These are phyloP conservation scores for Botrytis fragariae DNA, from an alignment of 2,329 filamentous ascomycete species.

Conservation along the genomic window DNA sequence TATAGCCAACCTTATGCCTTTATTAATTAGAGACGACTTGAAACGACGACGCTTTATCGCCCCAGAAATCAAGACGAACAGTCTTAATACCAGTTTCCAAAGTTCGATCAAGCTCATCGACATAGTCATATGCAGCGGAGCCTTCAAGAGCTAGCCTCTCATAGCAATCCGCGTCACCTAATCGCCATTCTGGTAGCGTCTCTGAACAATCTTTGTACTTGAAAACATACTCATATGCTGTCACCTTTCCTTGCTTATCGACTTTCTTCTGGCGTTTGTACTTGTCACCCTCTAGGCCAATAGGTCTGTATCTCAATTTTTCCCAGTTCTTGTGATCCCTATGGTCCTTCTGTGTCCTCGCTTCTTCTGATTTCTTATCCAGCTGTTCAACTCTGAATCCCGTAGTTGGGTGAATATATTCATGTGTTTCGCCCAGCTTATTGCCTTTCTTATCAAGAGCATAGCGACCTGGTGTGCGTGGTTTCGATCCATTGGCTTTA, in stretches of 20 bases:
- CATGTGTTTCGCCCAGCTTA: background rate
- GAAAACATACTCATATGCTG: background rate
- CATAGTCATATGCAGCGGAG: background rate
- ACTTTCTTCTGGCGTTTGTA: background rate
- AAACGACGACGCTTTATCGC: background rate
- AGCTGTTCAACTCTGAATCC: background rate
- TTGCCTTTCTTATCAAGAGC: background rate
- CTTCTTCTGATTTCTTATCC: background rate
- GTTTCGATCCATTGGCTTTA: background rate
- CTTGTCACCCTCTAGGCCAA: background rate
- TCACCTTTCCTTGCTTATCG: background rate
- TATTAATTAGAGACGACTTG: background rate
- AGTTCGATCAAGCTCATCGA: conserved; percentile 1
- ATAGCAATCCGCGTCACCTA: background rate
- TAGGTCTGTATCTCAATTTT: background rate
- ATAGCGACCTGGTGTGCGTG: conserved; percentile 7
- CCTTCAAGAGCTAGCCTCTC: background rate
- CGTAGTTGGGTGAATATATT: conserved; percentile 1
- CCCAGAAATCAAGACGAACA: background rate
- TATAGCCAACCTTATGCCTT: background rate
- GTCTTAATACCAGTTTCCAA: background rate
- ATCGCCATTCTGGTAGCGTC: background rate
- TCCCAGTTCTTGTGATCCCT: background rate
- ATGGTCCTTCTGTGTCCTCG: background rate
- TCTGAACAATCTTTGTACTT: background rate